phyloP scores from a whole-genome alignment of 352 stramenopile species.

The Peronospora farinosa region DNA sequence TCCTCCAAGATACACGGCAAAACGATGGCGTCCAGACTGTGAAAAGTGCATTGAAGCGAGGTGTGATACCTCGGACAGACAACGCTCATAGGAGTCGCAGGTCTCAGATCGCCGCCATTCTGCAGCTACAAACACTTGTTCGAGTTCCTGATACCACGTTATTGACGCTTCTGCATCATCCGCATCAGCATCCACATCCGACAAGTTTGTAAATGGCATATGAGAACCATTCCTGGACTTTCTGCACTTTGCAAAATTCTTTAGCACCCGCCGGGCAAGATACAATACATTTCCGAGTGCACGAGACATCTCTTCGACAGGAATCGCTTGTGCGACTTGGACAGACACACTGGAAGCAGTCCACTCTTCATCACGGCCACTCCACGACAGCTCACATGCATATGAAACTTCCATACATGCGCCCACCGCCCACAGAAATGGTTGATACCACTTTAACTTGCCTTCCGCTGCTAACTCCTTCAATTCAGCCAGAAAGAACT shows the following conservation, averaged over 20 bases:
- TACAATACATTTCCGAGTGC: conserved; percentile 68
- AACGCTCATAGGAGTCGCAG: conserved; percentile 43
- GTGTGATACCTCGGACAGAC: conserved; percentile 65
- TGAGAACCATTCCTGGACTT: conserved; percentile 3
- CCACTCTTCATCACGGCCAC: conserved; percentile 51
- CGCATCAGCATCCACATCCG: background rate
- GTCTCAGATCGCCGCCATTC: conserved; percentile 7
- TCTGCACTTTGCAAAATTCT: conserved; percentile 30
- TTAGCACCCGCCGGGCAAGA: conserved; percentile 54
- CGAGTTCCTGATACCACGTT: conserved; percentile 54
- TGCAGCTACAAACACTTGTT: conserved; percentile 34
- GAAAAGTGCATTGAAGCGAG: conserved; percentile 73
- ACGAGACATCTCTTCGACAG: conserved; percentile 53
- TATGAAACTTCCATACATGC: conserved; percentile 74
- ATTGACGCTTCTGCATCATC: background rate
- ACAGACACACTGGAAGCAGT: conserved; percentile 43
- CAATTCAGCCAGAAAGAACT: conserved; percentile 41
- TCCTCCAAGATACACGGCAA: conserved; percentile 68
- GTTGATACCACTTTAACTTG: conserved; percentile 37
- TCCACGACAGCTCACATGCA: conserved; percentile 71
- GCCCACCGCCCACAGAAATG: conserved; percentile 62
- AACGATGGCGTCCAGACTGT: conserved; percentile 56
- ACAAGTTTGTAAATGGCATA: conserved; percentile 6
- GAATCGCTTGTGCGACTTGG: conserved; percentile 38
- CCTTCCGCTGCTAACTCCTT: conserved; percentile 17